Conservation (phyloP, 2,329 filamentous ascomycete species). For the Talaromyces islandicus region DNA sequence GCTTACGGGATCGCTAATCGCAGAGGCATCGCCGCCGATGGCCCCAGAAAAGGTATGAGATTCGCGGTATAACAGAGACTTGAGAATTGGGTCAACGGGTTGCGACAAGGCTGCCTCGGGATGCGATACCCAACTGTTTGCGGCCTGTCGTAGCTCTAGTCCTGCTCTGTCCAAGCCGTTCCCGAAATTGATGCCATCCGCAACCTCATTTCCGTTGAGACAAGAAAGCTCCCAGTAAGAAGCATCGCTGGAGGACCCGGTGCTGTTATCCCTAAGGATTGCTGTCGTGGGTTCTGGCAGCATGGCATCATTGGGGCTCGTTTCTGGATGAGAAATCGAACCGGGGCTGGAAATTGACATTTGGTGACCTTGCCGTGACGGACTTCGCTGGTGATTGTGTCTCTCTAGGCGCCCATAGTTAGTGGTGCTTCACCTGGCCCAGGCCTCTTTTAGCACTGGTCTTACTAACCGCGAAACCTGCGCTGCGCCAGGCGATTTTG, state of each 20-base stretch:
- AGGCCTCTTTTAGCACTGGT: too few species aligned
- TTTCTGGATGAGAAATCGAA: neutral
- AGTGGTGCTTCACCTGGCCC: too few species aligned
- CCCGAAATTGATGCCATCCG: neutral
- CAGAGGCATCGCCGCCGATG: neutral
- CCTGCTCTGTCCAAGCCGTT: neutral
- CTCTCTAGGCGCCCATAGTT: too few species aligned
- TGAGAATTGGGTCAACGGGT: neutral
- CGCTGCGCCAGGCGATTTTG: neutral
- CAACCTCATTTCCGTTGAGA: neutral
- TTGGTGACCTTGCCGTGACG: neutral
- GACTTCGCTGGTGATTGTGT: neutral
- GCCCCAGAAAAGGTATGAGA: neutral
- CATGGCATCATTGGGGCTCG: neutral
- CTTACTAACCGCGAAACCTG: slow-evolving; percentile 1
- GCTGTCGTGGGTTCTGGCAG: neutral
- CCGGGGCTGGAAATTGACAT: neutral
- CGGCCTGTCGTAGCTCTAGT: neutral
- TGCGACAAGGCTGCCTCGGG: neutral
- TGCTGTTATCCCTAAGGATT: neutral
- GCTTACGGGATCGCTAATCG: neutral
- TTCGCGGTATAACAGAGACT: neutral
- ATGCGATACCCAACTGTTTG: neutral
- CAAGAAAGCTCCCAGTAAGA: neutral
- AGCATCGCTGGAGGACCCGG: neutral